Evolutionary conservation across 208 protist genomes (phyloP).

Genomic region (Crithidia mellificae): DNA sequence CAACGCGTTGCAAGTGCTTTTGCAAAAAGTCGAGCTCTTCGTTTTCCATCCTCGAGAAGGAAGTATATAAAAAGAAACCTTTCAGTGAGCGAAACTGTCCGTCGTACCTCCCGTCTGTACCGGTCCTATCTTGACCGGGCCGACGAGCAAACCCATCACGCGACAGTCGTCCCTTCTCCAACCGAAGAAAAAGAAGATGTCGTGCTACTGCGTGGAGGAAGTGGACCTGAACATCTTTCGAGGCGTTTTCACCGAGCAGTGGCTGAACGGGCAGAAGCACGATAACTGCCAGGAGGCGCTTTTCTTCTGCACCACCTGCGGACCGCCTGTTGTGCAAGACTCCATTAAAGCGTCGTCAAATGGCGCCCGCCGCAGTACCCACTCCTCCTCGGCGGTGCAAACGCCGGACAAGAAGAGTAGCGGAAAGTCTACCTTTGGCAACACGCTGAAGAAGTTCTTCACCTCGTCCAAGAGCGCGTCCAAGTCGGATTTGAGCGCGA

Average conservation of each 20-base stretch:
- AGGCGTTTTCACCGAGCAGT: conserved; percentile 48
- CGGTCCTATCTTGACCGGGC: conserved; percentile 21
- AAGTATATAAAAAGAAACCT: not conserved
- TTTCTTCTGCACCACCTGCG: conserved; percentile 53
- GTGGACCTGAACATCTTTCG: conserved; percentile 49
- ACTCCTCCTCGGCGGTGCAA: not conserved
- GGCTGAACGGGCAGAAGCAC: conserved; percentile 38
- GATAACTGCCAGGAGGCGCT: conserved; percentile 35
- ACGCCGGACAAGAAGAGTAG: conserved; percentile 24
- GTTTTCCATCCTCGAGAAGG: too few relatives aligned
- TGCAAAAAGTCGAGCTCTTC: too few relatives aligned
- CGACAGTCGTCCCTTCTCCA: conserved; percentile 37
- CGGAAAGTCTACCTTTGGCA: conserved; percentile 22
- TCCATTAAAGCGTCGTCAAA: conserved; percentile 12
- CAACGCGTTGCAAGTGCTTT: too few relatives aligned
- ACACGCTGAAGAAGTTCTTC: conserved; percentile 36
- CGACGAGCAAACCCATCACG: not conserved
- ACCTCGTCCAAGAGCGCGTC: conserved; percentile 19
- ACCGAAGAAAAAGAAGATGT: conserved; percentile 34
- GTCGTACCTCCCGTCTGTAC: conserved; percentile 26
- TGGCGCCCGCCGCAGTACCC: not conserved
- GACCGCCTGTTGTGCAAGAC: conserved; percentile 35
- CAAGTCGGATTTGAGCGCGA: conserved; percentile 22
- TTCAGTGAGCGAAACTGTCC: conserved; percentile 27
- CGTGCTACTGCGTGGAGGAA: conserved; percentile 44